A percentile compares a stretch with the other conserved stretches of the same genome.
Evolutionary conservation across 345 rosid genomes (phyloP).

Genomic region (Salix suchowensis): DNA sequence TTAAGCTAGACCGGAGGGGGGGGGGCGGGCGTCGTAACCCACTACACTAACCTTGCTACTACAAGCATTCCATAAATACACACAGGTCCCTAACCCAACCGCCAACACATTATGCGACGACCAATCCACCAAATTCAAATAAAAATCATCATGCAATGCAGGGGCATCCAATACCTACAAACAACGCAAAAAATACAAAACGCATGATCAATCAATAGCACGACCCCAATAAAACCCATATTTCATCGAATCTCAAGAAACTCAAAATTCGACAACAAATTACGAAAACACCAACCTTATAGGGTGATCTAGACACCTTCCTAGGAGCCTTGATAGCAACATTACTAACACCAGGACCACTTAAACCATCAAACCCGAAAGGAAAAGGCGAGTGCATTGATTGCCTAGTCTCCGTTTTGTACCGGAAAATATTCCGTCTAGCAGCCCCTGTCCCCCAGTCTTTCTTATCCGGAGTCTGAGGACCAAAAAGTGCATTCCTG

Average conservation of each 20-base stretch:
- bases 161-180: conserved; percentile 95
- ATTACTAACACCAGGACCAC: conserved; percentile 50
- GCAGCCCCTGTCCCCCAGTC: conserved; percentile 36
- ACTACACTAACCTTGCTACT: conserved; percentile 69
- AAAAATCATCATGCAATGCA: conserved; percentile 97
- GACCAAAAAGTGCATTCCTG: conserved; percentile 70
- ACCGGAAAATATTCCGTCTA: conserved; percentile 72
- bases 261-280: background rate
- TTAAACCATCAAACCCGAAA: conserved; percentile 52
- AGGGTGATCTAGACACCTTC: conserved; percentile 84
- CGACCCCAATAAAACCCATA: background rate
- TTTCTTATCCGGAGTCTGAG: conserved; percentile 70
- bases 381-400: conserved; percentile 64
- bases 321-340: conserved; percentile 73
- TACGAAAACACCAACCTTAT: conserved; percentile 48
- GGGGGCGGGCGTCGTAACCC: background rate
- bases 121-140: conserved; percentile 96
- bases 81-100: conserved; percentile 92
- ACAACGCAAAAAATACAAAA: background rate
- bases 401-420: conserved; percentile 70
- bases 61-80: conserved; percentile 98
- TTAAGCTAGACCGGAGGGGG: background rate
- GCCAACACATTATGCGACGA: conserved; percentile 91
- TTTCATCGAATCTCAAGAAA: background rate
- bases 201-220: background rate